Evolutionary conservation across 768 basidiomycete species (phyloP).

Genomic region (Pleurotus giganteus): DNA sequence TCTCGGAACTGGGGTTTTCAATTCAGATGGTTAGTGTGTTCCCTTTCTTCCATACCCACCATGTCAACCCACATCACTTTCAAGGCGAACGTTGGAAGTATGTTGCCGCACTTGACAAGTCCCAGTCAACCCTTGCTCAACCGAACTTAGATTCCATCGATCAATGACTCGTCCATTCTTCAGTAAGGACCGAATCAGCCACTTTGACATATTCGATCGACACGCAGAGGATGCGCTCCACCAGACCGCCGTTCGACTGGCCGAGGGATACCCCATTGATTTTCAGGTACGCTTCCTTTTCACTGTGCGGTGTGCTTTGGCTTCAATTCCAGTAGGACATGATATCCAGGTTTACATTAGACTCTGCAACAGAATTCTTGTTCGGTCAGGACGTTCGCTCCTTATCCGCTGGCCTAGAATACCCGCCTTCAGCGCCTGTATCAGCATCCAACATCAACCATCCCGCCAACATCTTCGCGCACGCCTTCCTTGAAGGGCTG

Average conservation of each 20-base stretch:
- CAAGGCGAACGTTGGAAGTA: conserved; percentile 71
- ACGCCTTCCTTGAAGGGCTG: conserved; percentile 39
- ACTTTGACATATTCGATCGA: conserved; percentile 39
- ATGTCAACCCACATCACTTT: neutral
- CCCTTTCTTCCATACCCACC: neutral
- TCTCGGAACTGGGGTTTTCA: conserved; percentile 40
- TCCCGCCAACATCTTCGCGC: conserved; percentile 33
- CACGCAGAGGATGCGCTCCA: conserved; percentile 29
- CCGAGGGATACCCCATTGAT: conserved; percentile 33
- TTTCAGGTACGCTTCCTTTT: conserved; percentile 24
- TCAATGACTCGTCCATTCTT: conserved; percentile 45
- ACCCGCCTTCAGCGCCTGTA: conserved; percentile 21
- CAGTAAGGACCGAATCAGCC: conserved; percentile 33
- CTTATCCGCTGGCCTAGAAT: conserved; percentile 35
- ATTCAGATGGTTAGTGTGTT: conserved; percentile 34
- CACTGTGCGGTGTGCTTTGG: neutral
- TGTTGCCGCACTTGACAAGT: conserved; percentile 12
- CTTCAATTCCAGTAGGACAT: conserved; percentile 24
- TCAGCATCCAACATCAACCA: conserved; percentile 22
- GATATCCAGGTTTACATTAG: conserved; percentile 47
- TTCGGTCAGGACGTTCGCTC: conserved; percentile 41
- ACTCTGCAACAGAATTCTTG: conserved; percentile 57
- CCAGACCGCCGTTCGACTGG: conserved; percentile 28
- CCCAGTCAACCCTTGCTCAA: neutral
- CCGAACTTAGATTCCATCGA: conserved; percentile 41